Conservation (phyloP, 345 rosid genomes). For the Laguncularia racemosa region DNA sequence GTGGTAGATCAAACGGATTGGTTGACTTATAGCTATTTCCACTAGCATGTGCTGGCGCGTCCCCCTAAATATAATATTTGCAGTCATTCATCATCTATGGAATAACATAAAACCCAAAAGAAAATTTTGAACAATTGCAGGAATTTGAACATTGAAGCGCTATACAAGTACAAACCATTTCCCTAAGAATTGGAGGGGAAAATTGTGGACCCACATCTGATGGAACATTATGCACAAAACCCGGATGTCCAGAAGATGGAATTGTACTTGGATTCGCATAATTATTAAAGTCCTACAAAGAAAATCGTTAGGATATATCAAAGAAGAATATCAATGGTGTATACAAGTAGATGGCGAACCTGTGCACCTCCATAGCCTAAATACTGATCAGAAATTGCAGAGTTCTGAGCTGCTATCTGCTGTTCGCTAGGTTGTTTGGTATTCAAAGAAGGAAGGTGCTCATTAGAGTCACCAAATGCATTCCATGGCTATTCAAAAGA, state of each 20-base stretch:
- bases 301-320: conserved; percentile 15
- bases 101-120: not conserved
- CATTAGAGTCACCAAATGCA: conserved; percentile 48
- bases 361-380: conserved; percentile 27
- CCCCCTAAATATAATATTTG: conserved; percentile 30
- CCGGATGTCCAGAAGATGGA: conserved; percentile 18
- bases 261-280: conserved; percentile 22
- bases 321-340: conserved; percentile 7
- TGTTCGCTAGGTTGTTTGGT: conserved; percentile 25
- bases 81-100: not conserved
- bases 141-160: not conserved
- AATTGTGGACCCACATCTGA: conserved; percentile 26
- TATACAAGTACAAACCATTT: conserved; percentile 27
- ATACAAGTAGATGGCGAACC: conserved; percentile 23
- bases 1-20: conserved; percentile 94
- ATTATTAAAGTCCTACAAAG: conserved; percentile 28
- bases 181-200: conserved; percentile 27
- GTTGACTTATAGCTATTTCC: conserved; percentile 43
- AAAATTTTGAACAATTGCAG: not conserved
- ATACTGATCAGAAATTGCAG: conserved; percentile 32
- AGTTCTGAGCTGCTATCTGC: conserved; percentile 20
- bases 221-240: conserved; percentile 12
- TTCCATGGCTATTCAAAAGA: conserved; percentile 60
- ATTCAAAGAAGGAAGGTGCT: conserved; percentile 28
- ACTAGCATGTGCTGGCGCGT: conserved; percentile 23